Conservation (phyloP, 176 grass and related monocot genomes). For the Oryza brachyantha region DNA sequence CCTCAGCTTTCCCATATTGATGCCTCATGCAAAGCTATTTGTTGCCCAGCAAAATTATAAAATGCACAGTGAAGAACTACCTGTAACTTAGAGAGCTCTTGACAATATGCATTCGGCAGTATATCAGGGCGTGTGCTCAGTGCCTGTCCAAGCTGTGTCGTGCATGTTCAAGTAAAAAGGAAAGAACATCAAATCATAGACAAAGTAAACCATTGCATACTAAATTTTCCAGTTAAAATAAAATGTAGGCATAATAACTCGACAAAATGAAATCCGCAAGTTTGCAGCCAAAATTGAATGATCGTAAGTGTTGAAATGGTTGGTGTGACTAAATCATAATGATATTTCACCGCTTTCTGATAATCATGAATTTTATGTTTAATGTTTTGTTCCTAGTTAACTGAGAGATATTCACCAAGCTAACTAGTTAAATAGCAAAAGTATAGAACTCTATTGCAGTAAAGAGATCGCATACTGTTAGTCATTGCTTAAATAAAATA, state of each 20-base stretch:
- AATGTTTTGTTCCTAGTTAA: not conserved
- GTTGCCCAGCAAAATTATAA: constrained; percentile 5
- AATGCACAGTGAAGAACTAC: constrained; percentile 24
- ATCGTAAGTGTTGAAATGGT: not conserved
- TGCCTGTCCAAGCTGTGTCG: constrained; percentile 80
- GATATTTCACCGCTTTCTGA: not conserved
- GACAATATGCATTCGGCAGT: constrained; percentile 81
- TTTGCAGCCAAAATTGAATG: not conserved
- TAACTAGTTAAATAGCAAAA: not conserved
- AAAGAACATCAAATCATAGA: constrained; percentile 5
- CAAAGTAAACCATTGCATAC: not conserved
- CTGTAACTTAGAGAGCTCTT: constrained; percentile 92
- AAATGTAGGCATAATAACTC: not conserved
- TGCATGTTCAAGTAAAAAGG: not conserved
- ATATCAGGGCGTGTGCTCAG: constrained; percentile 92
- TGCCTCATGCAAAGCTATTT: not conserved
- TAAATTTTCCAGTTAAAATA: constrained; percentile 1
- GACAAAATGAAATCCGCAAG: constrained; percentile 5
- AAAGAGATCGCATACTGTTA: not conserved
- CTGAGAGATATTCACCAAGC: not conserved
- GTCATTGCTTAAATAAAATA: not conserved
- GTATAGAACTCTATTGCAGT: not conserved
- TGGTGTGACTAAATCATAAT: constrained; percentile 9
- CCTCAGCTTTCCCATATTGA: not conserved
- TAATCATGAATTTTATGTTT: constrained; percentile 10